These are phyloP conservation scores for Carpinus fangiana DNA, from an alignment of 306 rosid genomes.

Conservation along the genomic window DNA sequence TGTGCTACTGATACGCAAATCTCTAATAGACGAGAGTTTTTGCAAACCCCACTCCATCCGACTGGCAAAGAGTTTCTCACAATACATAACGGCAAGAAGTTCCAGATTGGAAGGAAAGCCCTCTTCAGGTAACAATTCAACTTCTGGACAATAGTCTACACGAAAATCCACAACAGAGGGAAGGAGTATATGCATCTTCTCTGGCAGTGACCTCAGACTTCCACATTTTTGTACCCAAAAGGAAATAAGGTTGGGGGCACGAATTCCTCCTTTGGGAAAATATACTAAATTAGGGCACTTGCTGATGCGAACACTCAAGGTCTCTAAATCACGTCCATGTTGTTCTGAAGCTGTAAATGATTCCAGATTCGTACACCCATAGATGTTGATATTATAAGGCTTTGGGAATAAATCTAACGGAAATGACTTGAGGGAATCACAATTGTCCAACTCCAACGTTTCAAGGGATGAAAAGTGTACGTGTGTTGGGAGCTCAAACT, in stretches of 20 bases:
- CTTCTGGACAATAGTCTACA: background rate
- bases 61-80: background rate
- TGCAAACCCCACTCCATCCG: slow-evolving; percentile 10
- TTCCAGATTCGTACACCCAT: background rate
- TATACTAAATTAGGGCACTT: background rate
- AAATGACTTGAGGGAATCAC: too few relatives aligned
- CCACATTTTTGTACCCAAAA: rapidly evolving
- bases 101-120: background rate
- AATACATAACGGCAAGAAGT: rapidly evolving
- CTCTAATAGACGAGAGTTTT: too few relatives aligned
- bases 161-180: rapidly evolving
- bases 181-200: background rate
- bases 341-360: too few relatives aligned
- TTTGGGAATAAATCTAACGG: background rate
- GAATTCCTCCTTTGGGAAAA: slow-evolving; percentile 3
- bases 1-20: rapidly evolving
- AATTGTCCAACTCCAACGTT: too few relatives aligned
- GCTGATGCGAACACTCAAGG: rapidly evolving
- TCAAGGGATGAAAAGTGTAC: too few relatives aligned
- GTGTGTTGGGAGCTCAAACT: too few relatives aligned
- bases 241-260: background rate
- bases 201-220: background rate
- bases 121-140: background rate
- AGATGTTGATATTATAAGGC: background rate
- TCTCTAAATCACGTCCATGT: background rate